Base-by-base conservation (phyloP, 2,329 filamentous ascomycete species). In the Cryphonectria japonica region DNA sequence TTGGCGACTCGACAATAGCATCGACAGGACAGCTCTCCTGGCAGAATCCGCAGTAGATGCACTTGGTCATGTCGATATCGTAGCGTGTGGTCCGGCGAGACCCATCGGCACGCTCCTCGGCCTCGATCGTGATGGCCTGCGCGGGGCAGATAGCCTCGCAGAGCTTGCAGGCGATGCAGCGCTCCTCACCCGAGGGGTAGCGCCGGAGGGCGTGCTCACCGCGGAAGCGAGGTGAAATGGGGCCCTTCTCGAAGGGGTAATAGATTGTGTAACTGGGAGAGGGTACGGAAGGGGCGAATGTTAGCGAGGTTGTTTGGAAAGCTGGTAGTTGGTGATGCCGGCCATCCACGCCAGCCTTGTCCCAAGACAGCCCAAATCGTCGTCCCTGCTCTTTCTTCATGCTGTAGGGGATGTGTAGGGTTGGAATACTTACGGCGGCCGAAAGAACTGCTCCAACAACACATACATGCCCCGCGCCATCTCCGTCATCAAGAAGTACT, bases 21-120 rank as follows among this genome's bases (percentile, higher is more conserved):
- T 99, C 96, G 69, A 99, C 96, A 61, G 96, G 96, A 85, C 96
- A 99, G 75, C 93, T 97, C 87, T 99, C 96, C 86, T 98, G 95
- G 89, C 96, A 98, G 86, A 97, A 97, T 67, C 96, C 96, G 82
- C 96, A 98, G 90, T 98, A 99, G 84, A 99, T 99, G 86, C 96
- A 99, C 88, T 99, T 99, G 79, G 96, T 98, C 96, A 99, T 99
- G 85, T 99, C 96, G 80, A 99, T 98, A 82, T 99, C 96, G 85
- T 99, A 99, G 81, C 95, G 91, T 72, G 95, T 98, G 67, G 96
- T 99, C 80, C 96, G 91, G 83, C 96, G 91, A 79, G 93, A 97
- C 74, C 96, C 96, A 79, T 99, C 96, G 79, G 93, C 93, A 80
- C 96, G 94, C 87, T 99, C 96, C 83, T 99, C 96, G 70, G 96